phyloP scores from a whole-genome alignment of 2,329 filamentous ascomycete species.

The Penicillium sp. region DNA sequence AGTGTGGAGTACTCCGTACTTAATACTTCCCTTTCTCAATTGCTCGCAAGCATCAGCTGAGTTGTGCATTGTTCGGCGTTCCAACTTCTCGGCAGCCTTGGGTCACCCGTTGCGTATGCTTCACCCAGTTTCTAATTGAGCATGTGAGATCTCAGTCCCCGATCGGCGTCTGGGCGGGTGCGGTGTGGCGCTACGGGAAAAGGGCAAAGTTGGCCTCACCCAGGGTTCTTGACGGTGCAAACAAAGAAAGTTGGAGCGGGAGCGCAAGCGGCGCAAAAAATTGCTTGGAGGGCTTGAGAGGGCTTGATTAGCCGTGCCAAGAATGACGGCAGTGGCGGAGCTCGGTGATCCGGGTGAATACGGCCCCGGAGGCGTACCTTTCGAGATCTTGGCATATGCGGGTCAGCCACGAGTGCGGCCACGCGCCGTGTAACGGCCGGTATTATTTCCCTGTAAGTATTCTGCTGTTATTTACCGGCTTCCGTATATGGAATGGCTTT shows the following conservation, averaged over 20 bases:
- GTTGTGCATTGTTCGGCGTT: neutral
- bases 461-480: too few relatives aligned
- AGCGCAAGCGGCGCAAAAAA: neutral
- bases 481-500: too few relatives aligned
- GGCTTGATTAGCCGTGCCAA: neutral
- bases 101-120: too few relatives aligned
- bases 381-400: too few relatives aligned
- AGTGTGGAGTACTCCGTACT: neutral
- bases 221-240: neutral
- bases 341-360: neutral
- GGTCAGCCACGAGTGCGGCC: too few relatives aligned
- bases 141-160: neutral
- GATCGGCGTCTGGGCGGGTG: neutral
- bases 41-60: neutral
- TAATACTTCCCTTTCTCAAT: too few relatives aligned
- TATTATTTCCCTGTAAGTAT: too few relatives aligned
- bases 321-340: neutral
- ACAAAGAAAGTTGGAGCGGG: neutral
- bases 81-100: neutral
- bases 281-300: neutral
- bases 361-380: too few relatives aligned
- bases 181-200: neutral
- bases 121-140: neutral
- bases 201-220: neutral
- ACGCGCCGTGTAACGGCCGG: too few relatives aligned